Percentiles rank a stretch among this genome's conserved stretches.
These are phyloP conservation scores for Sophora flavescens DNA, from an alignment of 306 rosid genomes.

Conservation along the genomic window DNA sequence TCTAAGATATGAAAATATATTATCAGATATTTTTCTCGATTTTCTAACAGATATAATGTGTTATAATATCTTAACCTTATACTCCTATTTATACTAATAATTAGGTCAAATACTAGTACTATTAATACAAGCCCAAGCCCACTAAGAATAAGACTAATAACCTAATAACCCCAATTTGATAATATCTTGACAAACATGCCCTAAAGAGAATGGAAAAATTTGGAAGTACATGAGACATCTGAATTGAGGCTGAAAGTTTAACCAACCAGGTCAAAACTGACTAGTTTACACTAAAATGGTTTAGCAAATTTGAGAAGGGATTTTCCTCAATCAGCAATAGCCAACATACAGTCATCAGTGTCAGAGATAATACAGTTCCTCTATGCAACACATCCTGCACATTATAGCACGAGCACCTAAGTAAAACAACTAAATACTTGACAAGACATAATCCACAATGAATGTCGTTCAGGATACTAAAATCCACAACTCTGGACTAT, in stretches of 20 bases:
- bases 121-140: neutral
- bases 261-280: neutral
- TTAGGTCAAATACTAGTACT: neutral
- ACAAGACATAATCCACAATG: neutral
- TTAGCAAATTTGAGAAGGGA: slow-evolving; percentile 20
- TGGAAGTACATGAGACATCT: neutral
- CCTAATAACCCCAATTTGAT: neutral
- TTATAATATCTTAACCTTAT: neutral
- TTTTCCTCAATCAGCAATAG: slow-evolving; percentile 2
- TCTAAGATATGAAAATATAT: too few relatives aligned
- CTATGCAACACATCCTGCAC: slow-evolving; percentile 2
- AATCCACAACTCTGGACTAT: neutral
- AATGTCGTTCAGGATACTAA: neutral
- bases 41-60: neutral
- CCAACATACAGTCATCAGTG: slow-evolving; percentile 1
- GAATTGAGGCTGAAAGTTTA: slow-evolving; percentile 1
- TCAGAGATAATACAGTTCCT: slow-evolving; percentile 25
- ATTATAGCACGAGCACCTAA: neutral
- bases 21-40: too few relatives aligned
- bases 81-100: neutral
- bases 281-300: neutral
- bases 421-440: slow-evolving; percentile 8
- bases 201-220: neutral
- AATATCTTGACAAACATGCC: too few relatives aligned
- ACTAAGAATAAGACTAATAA: neutral